Evolutionary conservation across 768 basidiomycete genomes (phyloP), one percentile per base, ranked within the genome.

Genomic region (Lactarius pseudohatsudake): DNA sequence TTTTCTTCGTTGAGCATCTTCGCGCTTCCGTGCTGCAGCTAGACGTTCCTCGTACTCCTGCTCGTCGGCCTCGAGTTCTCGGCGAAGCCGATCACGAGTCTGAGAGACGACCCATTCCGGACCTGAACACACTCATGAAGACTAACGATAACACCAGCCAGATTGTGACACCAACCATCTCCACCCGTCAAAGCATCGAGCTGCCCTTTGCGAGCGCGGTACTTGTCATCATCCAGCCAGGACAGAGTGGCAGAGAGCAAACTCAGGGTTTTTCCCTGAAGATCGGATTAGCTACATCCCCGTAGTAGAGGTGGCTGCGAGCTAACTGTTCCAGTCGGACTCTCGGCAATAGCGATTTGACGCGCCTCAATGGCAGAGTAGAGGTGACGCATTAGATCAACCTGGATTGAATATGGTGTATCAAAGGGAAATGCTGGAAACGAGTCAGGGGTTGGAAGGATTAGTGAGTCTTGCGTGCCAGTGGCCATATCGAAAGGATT

Each of bases 351-450:
- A 1, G 93, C 85, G 20, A 97, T 84, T 69, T 86, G 86, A 55
- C 79, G 79, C n/a, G 78, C 70, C 74, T 96, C 93, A 55, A 97
- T 90, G 0, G 89, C 82, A 7, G 81, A 72, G 75, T 95, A 98
- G 1, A 98, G 79, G 69, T 94, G 92, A 20, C 81, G 86, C 96
- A 98, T 97, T 32, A 98, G 85, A 41, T 91, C 85, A 0, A 83
- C 78, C 74, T 98, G 96, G 64, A 96, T 96, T 20, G 82, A 74
- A 74, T 96, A 96, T 2, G 94, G 94, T 4, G 86, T 80, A 18
- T 85, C 80, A 72, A 90, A 97, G 0, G 96, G 96, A 73, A 98
- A 98, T 2, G 85, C 85, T 10, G 87, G 80, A 74, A 97, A 97
- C 1, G 72, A 71, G 1, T 76, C 72, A 0, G 94, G 95, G 0